Evolutionary conservation across 441 rosid genomes (phyloP), one percentile per base, ranked within the genome.

Genomic region (Kokia cookei): DNA sequence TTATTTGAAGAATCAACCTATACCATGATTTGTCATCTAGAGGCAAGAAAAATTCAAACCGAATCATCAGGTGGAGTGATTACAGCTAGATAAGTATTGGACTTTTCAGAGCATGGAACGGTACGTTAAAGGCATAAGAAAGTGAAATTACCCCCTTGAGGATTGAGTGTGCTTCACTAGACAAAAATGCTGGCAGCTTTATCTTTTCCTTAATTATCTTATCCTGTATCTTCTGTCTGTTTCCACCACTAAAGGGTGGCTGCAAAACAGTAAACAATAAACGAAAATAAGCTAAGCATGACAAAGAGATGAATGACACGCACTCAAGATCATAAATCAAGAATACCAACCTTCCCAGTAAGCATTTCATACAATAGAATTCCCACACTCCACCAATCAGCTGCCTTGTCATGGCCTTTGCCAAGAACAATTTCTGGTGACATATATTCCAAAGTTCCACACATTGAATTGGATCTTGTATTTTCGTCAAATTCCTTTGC

Each of bases 381-480:
- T 50, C 99, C 99, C 26, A 91, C 93, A 66, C 99, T 93, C 99
- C 99, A 96, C 98, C 99, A 93, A 78, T 96, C 99, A 12, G 99
- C 97, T 72, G 97, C 92, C 78, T 96, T 93, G 79, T 96, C 91
- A 83, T 93, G 98, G 50, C 98, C 99, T 69, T 84, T 93, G 10
- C 99, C 99, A n/a, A 81, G 87, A 77, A 96, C 78, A 66, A 96
- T 91, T 82, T 96, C 99, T 54, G 99, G 97, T 47, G 99, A 82
- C 98, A 93, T 93, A 71, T 96, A 96, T 85, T 96, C 99, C 0
- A 91, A 83, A 14, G 98, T 93, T 78, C 98, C 99, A 65, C 95
- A 90, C 91, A 96, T 78, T 10, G 99, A 93, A 86, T 96, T 93
- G 63, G 99, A 92, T 84, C 97, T 86, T 42, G 81, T 88, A 81